phyloP scores from a whole-genome alignment of 1,284 basidiomycete genomes.

The Pisolithus thermaeus region DNA sequence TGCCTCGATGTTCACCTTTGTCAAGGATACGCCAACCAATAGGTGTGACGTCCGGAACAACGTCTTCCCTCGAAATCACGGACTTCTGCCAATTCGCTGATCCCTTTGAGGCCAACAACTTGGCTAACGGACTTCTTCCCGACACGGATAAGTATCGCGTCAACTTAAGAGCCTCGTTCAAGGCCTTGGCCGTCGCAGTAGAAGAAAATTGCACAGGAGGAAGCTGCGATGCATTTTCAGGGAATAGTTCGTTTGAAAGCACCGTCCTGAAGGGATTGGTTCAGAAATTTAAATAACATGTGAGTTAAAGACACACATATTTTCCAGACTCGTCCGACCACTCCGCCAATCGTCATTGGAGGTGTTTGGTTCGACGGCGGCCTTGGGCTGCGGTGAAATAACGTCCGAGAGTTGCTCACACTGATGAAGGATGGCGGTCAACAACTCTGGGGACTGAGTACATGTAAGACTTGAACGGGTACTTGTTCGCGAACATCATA shows the following conservation, averaged over 20 bases:
- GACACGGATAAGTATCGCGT: constrained; percentile 53
- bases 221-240: constrained; percentile 38
- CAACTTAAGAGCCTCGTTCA: constrained; percentile 52
- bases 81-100: constrained; percentile 68
- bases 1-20: constrained; percentile 28
- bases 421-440: constrained; percentile 48
- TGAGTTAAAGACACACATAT: constrained; percentile 45
- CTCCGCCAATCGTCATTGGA: constrained; percentile 31
- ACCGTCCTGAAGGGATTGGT: constrained; percentile 16
- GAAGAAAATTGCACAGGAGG: constrained; percentile 43
- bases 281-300: constrained; percentile 4
- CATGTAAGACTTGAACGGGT: constrained; percentile 20
- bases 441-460: constrained; percentile 58
- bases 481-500: constrained; percentile 28
- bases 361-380: constrained; percentile 11
- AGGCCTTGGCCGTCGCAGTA: constrained; percentile 50
- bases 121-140: constrained; percentile 55
- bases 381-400: constrained; percentile 39
- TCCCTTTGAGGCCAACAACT: constrained; percentile 60
- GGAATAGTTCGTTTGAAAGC: constrained; percentile 36
- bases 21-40: constrained; percentile 62
- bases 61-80: constrained; percentile 48
- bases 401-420: constrained; percentile 46
- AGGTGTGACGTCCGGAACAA: constrained; percentile 46
- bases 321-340: constrained; percentile 42